Evolutionary conservation across 140 eudicot species (phyloP).

Genomic region (Flaveria floridana): DNA sequence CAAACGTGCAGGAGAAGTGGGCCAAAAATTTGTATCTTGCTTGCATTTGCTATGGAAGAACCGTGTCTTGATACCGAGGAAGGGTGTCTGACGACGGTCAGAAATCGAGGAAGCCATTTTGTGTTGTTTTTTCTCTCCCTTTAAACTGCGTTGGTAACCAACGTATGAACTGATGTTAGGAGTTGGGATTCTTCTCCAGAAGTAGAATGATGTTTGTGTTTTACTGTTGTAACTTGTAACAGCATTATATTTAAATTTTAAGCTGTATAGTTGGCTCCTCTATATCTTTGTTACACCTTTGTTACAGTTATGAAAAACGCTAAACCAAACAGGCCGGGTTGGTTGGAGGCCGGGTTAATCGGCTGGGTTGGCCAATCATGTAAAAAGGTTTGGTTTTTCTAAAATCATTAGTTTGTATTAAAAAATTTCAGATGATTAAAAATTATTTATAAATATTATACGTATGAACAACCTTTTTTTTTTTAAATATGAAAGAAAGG

Average conservation of each 20-base stretch:
- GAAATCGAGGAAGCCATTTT: constrained; percentile 29
- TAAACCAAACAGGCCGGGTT: too few species aligned
- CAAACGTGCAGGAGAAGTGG: constrained; percentile 62
- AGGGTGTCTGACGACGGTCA: background rate
- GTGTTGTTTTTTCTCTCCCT: background rate
- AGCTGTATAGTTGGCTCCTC: constrained; percentile 40
- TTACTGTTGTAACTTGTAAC: constrained; percentile 29
- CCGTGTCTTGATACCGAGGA: constrained; percentile 43
- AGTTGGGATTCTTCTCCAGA: constrained; percentile 5
- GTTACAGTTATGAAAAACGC: too few species aligned
- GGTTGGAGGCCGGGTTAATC: too few species aligned
- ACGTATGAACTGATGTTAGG: constrained; percentile 16
- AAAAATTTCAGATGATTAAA: too few species aligned
- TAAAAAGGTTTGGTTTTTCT: too few species aligned
- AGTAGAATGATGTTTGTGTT: constrained; percentile 16
- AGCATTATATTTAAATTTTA: constrained; percentile 28
- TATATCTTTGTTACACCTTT: background rate
- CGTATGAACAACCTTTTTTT: too few species aligned
- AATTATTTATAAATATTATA: too few species aligned
- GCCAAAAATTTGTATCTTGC: constrained; percentile 66
- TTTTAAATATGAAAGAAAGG: too few species aligned
- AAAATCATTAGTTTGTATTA: too few species aligned
- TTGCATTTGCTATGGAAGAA: constrained; percentile 67
- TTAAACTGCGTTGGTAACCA: constrained; percentile 6
- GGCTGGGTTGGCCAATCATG: too few species aligned